Base-by-base conservation (phyloP, 2,329 filamentous ascomycete species). In the Lasiodiplodia gonubiensis region DNA sequence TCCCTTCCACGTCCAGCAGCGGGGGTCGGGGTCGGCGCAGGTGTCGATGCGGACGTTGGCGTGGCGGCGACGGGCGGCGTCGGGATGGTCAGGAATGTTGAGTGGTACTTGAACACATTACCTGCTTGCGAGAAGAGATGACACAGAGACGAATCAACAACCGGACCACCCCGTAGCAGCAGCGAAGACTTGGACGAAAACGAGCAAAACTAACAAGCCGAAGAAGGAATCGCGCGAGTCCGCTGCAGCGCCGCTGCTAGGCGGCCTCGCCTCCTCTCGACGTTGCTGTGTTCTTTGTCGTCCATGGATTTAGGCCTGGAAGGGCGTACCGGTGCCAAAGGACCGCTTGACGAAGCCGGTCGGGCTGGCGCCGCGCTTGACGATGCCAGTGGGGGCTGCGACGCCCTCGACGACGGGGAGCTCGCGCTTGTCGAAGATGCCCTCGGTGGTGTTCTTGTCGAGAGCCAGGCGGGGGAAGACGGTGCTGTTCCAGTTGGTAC, bases 331-430 rank as follows among this genome's bases (percentile, higher is more conserved):
- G 46, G 59, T 63, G 46, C 59, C 59, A 25, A 16, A 63, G 16
- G 59, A 63, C 30, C 59, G 27, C 61, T 65, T 65, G 49, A 65
- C 61, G 61, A 30, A 65, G 61, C 61, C 61, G 61, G 61, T 65
- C n/a, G 61, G 61, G 48, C 48, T 64, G 18, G 60, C 12, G 27
- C n/a, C 14, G 16, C 51, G 48, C 49, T 53, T 65, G 61, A 65
- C 14, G 49, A 65, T 25, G 49, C 61, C 61, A 8, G 61, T 27
- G 12, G 61, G 61, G 3, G 23, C 48, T 1, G 61, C 61, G n/a
- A 37, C 60, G 30, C 49, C 46, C 37, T 49, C 61, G 35, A 61
- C 30, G 57, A 27, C 55, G 55, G n/a, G n/a, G 39, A 53, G 18
- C 23, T 42, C 35, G 49, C 61, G 61, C 61, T 65, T 65, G 21